Evolutionary conservation across 345 rosid species (phyloP).

Genomic region (Aquilaria sinensis): DNA sequence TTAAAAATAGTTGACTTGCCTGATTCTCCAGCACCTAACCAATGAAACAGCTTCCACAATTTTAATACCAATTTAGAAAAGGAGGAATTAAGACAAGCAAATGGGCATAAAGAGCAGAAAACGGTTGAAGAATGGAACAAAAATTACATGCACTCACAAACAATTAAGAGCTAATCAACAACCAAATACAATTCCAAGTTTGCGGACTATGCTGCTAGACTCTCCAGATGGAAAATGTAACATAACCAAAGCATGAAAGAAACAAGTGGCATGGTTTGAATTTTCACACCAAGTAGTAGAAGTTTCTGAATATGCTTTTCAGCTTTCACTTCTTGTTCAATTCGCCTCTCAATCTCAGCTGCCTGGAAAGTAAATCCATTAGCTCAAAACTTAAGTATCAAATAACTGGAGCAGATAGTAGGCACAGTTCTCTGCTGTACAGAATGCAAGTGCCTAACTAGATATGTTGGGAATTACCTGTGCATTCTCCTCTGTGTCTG

Average conservation of each 20-base stretch:
- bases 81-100: slow-evolving; percentile 3
- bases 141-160: neutral
- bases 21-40: slow-evolving; percentile 93
- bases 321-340: slow-evolving; percentile 90
- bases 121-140: neutral
- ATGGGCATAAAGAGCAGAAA: neutral
- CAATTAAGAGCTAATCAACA: slow-evolving; percentile 2
- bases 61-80: neutral
- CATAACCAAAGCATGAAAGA: neutral
- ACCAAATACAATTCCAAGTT: slow-evolving; percentile 8
- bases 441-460: slow-evolving; percentile 2
- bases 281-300: slow-evolving; percentile 69
- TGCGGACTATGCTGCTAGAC: neutral
- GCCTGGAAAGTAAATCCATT: slow-evolving; percentile 39
- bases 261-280: slow-evolving; percentile 7
- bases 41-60: slow-evolving; percentile 12
- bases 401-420: neutral
- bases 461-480: slow-evolving; percentile 41
- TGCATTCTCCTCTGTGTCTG: slow-evolving; percentile 72
- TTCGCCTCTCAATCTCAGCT: slow-evolving; percentile 90
- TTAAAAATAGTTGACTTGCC: slow-evolving; percentile 99
- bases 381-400: slow-evolving; percentile 3
- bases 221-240: neutral
- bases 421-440: neutral
- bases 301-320: slow-evolving; percentile 94